Evolutionary conservation across 169 alveolate species (phyloP), one percentile per base, ranked within the genome.

Genomic region (Plasmodium relictum): DNA sequence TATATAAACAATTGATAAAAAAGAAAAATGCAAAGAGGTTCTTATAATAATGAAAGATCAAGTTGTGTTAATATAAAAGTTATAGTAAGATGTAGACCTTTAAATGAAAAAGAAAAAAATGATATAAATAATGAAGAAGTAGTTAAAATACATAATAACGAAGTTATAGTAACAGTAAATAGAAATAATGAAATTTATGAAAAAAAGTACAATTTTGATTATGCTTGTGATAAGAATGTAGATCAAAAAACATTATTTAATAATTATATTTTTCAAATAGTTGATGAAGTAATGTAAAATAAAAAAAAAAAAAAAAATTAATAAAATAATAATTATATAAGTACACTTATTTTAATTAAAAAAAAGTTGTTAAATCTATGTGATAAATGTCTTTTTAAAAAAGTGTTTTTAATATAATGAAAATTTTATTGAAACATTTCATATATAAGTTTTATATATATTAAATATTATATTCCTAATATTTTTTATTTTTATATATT

Each of bases 21-120:
- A n/a, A 48, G 4, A n/a, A 76, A 39, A 63, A 76, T 76, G 89
- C 71, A 62, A 10, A 76, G 89, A 58, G 62, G 31, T 39, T 76
- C 89, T 10, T 76, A 76, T 58, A 52, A 76, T 18, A 52, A 76
- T 76, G 89, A 76, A 9, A 76, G 87, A 54, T 59, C 88, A 37
- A 92, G 92, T 71, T 92, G 94, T 12, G 92, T 92, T 7, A 92
- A 92, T 78, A 92, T 92, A 54, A 92, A 92, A 86, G 98, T 95
- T n/a, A 95, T 93, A 6, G 95, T 96, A 14, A 87, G 98, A 37
- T 96, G 98, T 54, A 76, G 98, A 41, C 98, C 98, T 2, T 72
- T 95, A 78, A 88, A 93, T 18, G 93, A 92, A 14, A 92, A 93
- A 59, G 98, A 96, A 80, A 91, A 83, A 73, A 92, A 88, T 37